phyloP scores from a whole-genome alignment of 148 eudicot genomes.

The Persicaria maculosa region DNA sequence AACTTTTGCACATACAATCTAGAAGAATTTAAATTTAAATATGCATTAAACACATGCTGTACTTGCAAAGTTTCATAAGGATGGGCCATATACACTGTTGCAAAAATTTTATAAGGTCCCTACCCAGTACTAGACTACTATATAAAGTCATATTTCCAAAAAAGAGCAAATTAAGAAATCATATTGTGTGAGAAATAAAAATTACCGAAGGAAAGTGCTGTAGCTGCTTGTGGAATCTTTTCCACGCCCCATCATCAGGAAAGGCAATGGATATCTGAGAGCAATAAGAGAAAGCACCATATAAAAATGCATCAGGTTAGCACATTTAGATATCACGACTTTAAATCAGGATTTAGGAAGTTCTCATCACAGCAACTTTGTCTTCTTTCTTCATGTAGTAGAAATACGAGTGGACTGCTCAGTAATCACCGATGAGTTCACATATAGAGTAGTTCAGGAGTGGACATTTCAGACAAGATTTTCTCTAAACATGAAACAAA shows the following conservation, averaged over 20 bases:
- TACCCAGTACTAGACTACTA: neutral
- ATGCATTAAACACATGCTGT: constrained; percentile 11
- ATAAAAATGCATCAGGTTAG: neutral
- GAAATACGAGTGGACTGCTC: neutral
- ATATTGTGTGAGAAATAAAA: neutral
- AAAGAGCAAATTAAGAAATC: neutral
- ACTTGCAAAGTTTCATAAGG: neutral
- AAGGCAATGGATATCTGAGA: constrained; percentile 86
- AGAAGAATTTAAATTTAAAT: constrained; percentile 10
- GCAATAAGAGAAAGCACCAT: constrained; percentile 1
- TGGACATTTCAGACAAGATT: neutral
- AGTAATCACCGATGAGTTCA: neutral
- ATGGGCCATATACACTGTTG: neutral
- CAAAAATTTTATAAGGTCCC: neutral
- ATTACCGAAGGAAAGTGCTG: constrained; percentile 91
- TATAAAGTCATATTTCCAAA: neutral
- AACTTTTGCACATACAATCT: constrained; percentile 93
- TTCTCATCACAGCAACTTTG: neutral
- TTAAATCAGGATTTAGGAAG: neutral
- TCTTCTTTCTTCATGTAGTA: neutral
- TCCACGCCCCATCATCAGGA: constrained; percentile 99
- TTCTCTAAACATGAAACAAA: neutral
- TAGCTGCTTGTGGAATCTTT: constrained; percentile 94
- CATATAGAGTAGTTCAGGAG: neutral
- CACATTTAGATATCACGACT: neutral